Evolutionary conservation across 352 stramenopile genomes (phyloP).

Genomic region (Pythium chondricola): DNA sequence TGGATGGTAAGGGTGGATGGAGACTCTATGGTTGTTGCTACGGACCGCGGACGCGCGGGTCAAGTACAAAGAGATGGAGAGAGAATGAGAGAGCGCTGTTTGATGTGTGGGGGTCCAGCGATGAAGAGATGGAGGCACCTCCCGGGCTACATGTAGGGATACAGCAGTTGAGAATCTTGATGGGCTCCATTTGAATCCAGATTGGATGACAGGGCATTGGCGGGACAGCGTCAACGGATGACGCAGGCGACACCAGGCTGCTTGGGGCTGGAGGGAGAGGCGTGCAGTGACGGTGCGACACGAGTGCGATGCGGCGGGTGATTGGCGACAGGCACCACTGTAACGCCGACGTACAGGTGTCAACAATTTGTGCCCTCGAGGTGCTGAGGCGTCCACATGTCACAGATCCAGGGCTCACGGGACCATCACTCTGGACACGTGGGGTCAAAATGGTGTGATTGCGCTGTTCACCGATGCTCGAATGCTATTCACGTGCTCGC

Average conservation of each 20-base stretch:
- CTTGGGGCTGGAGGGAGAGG: constrained; percentile 2
- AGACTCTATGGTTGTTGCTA: background rate
- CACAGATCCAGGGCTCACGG: too few species aligned
- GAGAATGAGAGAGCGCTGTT: background rate
- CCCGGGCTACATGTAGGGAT: background rate
- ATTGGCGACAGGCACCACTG: too few species aligned
- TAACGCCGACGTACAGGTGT: too few species aligned
- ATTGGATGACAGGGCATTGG: background rate
- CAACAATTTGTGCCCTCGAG: too few species aligned
- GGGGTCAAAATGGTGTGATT: too few species aligned
- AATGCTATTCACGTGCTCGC: too few species aligned
- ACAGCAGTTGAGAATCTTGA: background rate
- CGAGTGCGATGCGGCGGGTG: too few species aligned
- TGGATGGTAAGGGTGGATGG: too few species aligned
- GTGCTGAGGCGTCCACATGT: too few species aligned
- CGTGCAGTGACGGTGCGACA: background rate
- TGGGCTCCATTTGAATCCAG: background rate
- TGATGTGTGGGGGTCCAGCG: background rate
- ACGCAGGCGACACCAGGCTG: constrained; percentile 5
- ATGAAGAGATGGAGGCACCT: background rate
- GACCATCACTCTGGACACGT: too few species aligned
- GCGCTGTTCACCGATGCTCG: too few species aligned
- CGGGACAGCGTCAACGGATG: background rate
- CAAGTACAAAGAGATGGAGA: too few species aligned
- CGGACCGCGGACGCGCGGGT: background rate